Evolutionary conservation across 164 flowering plant species (phyloP).

Genomic region (Aristolochia fimbriata): DNA sequence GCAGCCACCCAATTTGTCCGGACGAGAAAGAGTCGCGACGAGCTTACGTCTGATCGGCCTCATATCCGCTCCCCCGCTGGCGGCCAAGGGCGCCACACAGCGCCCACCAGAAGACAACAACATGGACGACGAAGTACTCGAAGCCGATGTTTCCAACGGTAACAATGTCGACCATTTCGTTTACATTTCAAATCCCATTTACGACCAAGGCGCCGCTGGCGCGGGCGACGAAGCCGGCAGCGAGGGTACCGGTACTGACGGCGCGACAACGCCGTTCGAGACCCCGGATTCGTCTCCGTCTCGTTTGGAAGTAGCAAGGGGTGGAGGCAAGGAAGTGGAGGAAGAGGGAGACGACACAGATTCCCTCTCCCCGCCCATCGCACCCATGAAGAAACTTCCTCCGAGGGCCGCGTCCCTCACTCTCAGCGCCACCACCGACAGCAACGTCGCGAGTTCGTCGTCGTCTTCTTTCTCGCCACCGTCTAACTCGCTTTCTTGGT

Average conservation of each 20-base stretch:
- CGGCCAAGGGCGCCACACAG: constrained; percentile 4
- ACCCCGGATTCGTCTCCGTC: constrained; percentile 83
- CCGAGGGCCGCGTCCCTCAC: constrained; percentile 46
- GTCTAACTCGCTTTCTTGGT: constrained; percentile 70
- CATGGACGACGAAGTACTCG: background rate
- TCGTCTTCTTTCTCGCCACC: constrained; percentile 46
- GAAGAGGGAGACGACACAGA: constrained; percentile 14
- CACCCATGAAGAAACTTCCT: constrained; percentile 59
- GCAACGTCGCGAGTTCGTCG: constrained; percentile 36
- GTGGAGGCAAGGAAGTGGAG: constrained; percentile 12
- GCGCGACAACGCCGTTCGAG: constrained; percentile 47
- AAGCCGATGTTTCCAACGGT: constrained; percentile 5
- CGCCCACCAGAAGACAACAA: background rate
- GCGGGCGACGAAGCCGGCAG: background rate
- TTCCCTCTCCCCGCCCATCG: constrained; percentile 6
- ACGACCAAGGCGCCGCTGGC: constrained; percentile 26
- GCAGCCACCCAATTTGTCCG: constrained; percentile 11
- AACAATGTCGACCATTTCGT: constrained; percentile 31
- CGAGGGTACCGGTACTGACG: background rate
- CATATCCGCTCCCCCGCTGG: constrained; percentile 12
- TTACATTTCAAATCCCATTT: constrained; percentile 84
- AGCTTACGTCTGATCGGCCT: constrained; percentile 17
- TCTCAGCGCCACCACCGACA: constrained; percentile 41
- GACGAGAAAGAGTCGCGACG: constrained; percentile 3
- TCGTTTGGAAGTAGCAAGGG: constrained; percentile 20